Evolutionary conservation across 345 rosid genomes (phyloP).

Genomic region (Cardiospermum halicacabum): DNA sequence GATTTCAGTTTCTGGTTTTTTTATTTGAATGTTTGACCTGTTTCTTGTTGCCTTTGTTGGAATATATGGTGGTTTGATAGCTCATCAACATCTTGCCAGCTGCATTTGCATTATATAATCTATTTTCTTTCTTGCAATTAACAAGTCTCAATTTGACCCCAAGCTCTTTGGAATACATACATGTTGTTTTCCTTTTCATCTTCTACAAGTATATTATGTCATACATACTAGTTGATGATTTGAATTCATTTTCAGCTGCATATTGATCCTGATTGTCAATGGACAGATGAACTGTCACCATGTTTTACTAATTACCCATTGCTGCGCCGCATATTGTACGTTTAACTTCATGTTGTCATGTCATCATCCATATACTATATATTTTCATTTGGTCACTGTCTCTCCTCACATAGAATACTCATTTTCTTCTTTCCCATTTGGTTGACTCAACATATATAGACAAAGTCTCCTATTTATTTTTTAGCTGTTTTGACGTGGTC

Average conservation of each 20-base stretch:
- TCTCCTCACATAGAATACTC: neutral
- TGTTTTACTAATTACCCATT: neutral
- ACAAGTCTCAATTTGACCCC: conserved; percentile 19
- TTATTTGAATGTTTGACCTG: neutral
- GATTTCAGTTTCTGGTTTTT: neutral
- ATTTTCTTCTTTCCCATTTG: neutral
- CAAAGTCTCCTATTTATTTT: neutral
- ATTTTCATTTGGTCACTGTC: conserved; percentile 1
- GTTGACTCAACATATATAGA: conserved; percentile 8
- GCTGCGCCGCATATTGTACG: neutral
- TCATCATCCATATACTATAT: neutral
- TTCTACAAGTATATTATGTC: neutral
- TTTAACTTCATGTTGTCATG: neutral
- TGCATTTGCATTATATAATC: neutral
- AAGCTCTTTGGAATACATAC: conserved; percentile 10
- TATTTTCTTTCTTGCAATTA: neutral
- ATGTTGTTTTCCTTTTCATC: neutral
- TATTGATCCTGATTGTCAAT: neutral
- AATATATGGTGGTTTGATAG: neutral
- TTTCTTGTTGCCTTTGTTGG: neutral
- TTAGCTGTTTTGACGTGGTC: conserved; percentile 22
- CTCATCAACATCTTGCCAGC: conserved; percentile 5
- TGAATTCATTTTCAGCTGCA: neutral
- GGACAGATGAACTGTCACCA: neutral
- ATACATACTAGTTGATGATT: neutral